Percentiles rank a stretch among this genome's conserved stretches.
These are phyloP conservation scores for Erodium moschatum DNA, from an alignment of 441 rosid species.

Conservation along the genomic window DNA sequence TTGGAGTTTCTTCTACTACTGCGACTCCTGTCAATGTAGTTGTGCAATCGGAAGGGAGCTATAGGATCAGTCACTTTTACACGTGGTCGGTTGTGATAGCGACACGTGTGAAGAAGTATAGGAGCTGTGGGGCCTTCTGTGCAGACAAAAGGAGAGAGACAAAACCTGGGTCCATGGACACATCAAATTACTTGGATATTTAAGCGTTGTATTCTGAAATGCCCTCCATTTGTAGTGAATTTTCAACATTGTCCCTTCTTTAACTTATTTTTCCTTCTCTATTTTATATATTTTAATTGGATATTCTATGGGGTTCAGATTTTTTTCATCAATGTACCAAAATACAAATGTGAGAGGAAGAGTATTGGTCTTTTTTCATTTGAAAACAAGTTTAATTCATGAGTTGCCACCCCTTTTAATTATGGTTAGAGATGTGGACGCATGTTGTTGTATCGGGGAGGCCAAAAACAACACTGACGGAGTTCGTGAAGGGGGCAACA, in stretches of 20 bases:
- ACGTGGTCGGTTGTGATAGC: constrained; percentile 27
- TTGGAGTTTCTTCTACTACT: not conserved
- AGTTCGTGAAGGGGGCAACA: no score
- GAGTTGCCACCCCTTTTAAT: no score
- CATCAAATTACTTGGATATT: constrained; percentile 18
- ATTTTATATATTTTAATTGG: not conserved
- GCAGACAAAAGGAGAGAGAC: constrained; percentile 13
- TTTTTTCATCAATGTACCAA: not conserved
- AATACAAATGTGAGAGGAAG: not conserved
- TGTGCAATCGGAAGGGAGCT: constrained; percentile 9
- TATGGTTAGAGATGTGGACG: no score
- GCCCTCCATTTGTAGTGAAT: constrained; percentile 5
- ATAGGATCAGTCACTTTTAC: constrained; percentile 6
- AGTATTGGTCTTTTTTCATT: not conserved
- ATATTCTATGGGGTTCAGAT: not conserved
- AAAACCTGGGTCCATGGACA: constrained; percentile 20
- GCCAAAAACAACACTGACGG: no score
- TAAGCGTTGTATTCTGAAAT: not conserved
- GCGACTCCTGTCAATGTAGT: not conserved
- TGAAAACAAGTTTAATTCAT: no score
- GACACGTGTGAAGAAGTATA: constrained; percentile 31
- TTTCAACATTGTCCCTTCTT: constrained; percentile 9
- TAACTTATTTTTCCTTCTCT: not conserved
- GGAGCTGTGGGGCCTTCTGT: constrained; percentile 24
- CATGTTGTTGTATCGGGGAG: no score